Base-by-base conservation (phyloP, 2,329 filamentous ascomycete species). In the Akanthomyces uredinophilus region DNA sequence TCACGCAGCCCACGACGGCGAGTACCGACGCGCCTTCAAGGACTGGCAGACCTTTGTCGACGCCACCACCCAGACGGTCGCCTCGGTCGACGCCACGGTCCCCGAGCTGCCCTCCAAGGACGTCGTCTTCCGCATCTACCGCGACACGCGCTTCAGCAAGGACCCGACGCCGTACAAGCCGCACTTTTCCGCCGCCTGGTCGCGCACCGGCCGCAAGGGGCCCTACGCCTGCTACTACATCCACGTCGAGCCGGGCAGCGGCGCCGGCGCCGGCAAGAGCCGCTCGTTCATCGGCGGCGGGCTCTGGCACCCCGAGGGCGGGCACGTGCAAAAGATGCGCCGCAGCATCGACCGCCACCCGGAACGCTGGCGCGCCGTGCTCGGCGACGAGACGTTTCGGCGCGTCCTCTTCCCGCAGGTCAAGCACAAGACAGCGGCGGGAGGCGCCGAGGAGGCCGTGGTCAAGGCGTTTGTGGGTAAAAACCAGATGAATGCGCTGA, bases 161-260 rank as follows among this genome's bases (percentile, higher is more conserved):
- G 88, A 96, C 70, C 89, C 85, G 22, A 95, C 91, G 2, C 92
- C 93, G 0, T 96, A 96, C 79, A 96, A 96, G 87, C 84, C 91
- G 60, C 86, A 93, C 75, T 96, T 93, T 75, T 90, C 89, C 11
- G 92, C 89, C 43, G 90, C 91, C 27, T 96, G 91, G 86, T 95
- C 90, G 62, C 87, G 92, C 22, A 96, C 92, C 0, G 92, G 92
- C 22, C 84, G 90, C 60, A 96, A 96, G 75, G 91, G 91, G 0
- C 88, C 90, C 11, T 96, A 95, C 74, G 92, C 92, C 7, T 88
- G 87, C 70, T 96, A 96, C 77, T 96, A 96, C 75, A 77, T 96
- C 22, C 92, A 96, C 73, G 83, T 91, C 66, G 85, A 94, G 71
- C 91, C 92, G 13, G 80, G 79, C 3, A 78, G n/a, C n/a, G n/a